Conservation (phyloP, 768 basidiomycete genomes). For the Epithele typhae region DNA sequence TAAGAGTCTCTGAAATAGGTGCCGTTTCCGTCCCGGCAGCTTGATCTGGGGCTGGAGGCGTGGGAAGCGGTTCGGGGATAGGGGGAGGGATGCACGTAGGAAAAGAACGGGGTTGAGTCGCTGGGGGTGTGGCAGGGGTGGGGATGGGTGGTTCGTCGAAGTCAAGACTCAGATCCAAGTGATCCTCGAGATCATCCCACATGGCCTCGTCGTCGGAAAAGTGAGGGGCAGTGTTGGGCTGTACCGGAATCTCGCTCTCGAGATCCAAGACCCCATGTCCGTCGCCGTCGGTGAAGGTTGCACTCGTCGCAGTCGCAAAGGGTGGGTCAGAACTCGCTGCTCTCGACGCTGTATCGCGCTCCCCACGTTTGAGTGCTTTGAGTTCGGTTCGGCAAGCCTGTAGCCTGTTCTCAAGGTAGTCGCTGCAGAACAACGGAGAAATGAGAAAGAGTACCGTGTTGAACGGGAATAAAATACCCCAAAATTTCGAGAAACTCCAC, state of each 20-base stretch:
- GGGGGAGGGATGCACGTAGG: too few relatives aligned
- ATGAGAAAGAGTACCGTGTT: too few relatives aligned
- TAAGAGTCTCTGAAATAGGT: too few relatives aligned
- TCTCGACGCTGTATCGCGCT: neutral
- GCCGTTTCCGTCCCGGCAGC: conserved; percentile 1
- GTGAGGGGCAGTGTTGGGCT: too few relatives aligned
- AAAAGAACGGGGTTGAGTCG: conserved; percentile 2
- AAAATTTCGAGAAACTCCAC: neutral
- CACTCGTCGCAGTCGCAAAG: neutral
- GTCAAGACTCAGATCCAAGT: too few relatives aligned
- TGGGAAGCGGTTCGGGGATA: neutral
- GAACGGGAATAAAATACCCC: neutral
- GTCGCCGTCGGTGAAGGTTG: neutral
- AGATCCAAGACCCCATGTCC: too few relatives aligned
- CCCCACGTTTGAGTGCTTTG: conserved; percentile 3
- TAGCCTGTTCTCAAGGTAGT: conserved; percentile 6
- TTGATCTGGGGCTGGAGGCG: neutral
- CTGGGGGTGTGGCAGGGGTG: conserved; percentile 6
- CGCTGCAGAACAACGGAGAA: neutral
- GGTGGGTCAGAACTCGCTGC: neutral
- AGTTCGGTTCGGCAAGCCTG: neutral
- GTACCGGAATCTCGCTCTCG: too few relatives aligned
- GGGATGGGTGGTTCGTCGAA: neutral
- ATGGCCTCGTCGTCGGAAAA: too few relatives aligned
- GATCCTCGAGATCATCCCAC: too few relatives aligned